Conservation (phyloP, 257 asterid genomes). For the Solanum dulcamara region DNA sequence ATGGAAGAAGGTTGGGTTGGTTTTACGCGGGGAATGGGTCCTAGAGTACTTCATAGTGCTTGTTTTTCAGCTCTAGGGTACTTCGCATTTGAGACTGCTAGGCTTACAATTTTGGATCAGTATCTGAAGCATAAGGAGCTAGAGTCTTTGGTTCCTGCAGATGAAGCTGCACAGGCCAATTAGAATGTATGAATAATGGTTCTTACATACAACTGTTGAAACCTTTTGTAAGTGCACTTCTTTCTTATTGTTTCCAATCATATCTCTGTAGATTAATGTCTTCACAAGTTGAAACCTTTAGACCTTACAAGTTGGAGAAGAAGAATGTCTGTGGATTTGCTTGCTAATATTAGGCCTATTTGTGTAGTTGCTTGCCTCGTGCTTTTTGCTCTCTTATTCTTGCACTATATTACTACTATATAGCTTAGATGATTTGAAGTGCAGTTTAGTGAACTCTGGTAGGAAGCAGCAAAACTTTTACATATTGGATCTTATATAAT, state of each 20-base stretch:
- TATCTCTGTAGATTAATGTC: neutral
- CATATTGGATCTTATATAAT: neutral
- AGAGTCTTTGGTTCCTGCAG: slow-evolving; percentile 12
- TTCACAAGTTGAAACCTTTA: neutral
- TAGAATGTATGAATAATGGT: slow-evolving; percentile 16
- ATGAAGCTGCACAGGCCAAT: slow-evolving; percentile 15
- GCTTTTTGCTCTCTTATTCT: neutral
- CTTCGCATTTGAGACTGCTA: slow-evolving; percentile 91
- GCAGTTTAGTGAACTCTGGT: neutral
- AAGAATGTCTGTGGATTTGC: neutral
- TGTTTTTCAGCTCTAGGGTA: slow-evolving; percentile 93
- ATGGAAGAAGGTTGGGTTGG: slow-evolving; percentile 96
- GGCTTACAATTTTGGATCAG: slow-evolving; percentile 63
- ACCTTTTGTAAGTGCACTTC: neutral
- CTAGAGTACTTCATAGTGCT: slow-evolving; percentile 84
- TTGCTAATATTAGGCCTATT: neutral
- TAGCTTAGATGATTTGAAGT: neutral
- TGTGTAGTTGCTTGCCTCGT: neutral
- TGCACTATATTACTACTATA: neutral
- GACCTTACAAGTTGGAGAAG: neutral
- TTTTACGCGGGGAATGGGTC: slow-evolving; percentile 91
- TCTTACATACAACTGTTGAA: neutral
- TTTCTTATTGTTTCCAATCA: neutral
- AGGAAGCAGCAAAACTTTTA: neutral
- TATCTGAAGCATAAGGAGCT: slow-evolving; percentile 61